Evolutionary conservation across 2,329 filamentous ascomycete species (phyloP).

Genomic region (Mycosphaerella sp.): DNA sequence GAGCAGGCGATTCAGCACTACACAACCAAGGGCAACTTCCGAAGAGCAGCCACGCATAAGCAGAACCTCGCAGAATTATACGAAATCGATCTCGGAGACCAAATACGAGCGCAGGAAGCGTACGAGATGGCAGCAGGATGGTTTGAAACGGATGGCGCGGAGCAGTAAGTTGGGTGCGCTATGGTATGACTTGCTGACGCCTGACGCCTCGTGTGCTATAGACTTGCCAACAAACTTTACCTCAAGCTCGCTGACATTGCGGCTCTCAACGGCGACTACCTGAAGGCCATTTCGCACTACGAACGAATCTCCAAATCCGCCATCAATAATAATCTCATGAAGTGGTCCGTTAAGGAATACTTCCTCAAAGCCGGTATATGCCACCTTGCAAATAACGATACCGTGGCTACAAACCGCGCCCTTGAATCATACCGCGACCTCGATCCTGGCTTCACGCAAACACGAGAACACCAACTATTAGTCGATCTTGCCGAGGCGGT

Average conservation of each 20-base stretch:
- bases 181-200: not conserved
- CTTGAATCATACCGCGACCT: conserved; percentile 75
- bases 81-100: conserved; percentile 73
- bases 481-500: conserved; percentile 68
- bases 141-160: conserved; percentile 82
- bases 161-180: conserved; percentile 55
- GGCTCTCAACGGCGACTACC: conserved; percentile 76
- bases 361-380: conserved; percentile 91
- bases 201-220: conserved; percentile 33
- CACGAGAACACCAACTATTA: conserved; percentile 76
- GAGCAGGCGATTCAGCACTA: conserved; percentile 78
- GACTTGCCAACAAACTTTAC: conserved; percentile 86
- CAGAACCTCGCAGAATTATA: conserved; percentile 82
- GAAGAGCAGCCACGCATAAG: conserved; percentile 83
- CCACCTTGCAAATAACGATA: conserved; percentile 68
- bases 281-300: conserved; percentile 72
- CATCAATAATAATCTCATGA: conserved; percentile 86
- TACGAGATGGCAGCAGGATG: conserved; percentile 83
- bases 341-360: conserved; percentile 92
- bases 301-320: conserved; percentile 71
- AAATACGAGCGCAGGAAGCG: conserved; percentile 68
- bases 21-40: conserved; percentile 81
- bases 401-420: conserved; percentile 71
- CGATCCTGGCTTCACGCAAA: conserved; percentile 68
- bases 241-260: conserved; percentile 86